Evolutionary conservation across 371 early-diverging fungal species (phyloP), one percentile per base, ranked within the genome.

Genomic region (Syncephalastrum monosporum): DNA sequence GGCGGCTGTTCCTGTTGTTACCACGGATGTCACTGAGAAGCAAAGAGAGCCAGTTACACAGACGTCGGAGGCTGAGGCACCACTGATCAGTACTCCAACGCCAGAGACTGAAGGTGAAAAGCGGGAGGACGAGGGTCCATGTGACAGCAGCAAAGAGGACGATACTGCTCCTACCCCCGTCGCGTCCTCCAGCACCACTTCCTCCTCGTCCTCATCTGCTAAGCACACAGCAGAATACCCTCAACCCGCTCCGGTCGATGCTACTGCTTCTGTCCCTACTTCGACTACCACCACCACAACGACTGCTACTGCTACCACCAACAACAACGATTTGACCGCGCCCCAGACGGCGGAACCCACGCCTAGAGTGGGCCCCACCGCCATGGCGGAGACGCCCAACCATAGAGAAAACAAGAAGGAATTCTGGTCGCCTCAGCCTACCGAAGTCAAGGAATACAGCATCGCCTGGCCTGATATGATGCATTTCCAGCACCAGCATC

Each of bases 31-130:
- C 46, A 15, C 19, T 60, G 54, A 21, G 60, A 54, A 7, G 54
- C 60, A 60, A 60, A 60, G 16, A 54, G 60, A n/a, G 54, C 60
- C 8, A 60, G 46, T 54, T 60, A 54, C n/a, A 24, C 47, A 47
- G 47, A 10, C 47, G 24, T 47, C 47, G 47, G 47, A 47, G 47
- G 47, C 47, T 24, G 24, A 47, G 47, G 47, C 19, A 24, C 21
- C 19, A 47, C 21, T 24, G 21, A 47, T 21, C 21, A 47, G 19
- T 47, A 24, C 47, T 47, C 19, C 47, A 19, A 24, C 19, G 15
- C 10, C 19, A 47, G 47, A 47, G 14, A 24, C 24, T 19, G 21
- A 47, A 19, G 47, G 14, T 24, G 53, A 53, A 53, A 29, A 53
- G 53, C 16, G 19, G 53, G 17, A 42, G 38, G 51, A 25, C 15